Evolutionary conservation across 495 filamentous ascomycete genomes (phyloP).

Genomic region (Penicillium maclennaniae): DNA sequence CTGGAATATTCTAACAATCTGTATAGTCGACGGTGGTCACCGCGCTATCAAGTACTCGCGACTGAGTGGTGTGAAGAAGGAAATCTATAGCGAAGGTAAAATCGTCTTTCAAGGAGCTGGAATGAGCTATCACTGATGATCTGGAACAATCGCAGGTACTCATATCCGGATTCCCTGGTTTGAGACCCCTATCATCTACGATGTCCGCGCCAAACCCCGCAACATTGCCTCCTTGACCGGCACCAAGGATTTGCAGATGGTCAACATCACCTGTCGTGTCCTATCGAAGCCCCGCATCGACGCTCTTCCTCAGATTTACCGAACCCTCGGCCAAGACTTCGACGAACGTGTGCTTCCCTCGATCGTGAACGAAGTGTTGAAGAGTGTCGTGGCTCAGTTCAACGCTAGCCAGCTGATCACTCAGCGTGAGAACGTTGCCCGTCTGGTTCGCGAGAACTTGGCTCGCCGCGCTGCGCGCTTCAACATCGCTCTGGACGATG

Average conservation of each 20-base stretch:
- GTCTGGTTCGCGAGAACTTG: constrained; percentile 88
- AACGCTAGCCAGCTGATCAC: constrained; percentile 98
- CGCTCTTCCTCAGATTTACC: constrained; percentile 92
- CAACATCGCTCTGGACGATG: constrained; percentile 96
- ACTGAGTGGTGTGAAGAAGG: constrained; percentile 88
- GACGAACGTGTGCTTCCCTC: constrained; percentile 95
- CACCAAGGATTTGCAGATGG: constrained; percentile 99
- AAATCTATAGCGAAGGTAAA: constrained; percentile 93
- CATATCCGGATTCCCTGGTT: constrained; percentile 94
- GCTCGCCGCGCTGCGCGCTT: constrained; percentile 87
- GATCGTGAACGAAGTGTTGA: constrained; percentile 97
- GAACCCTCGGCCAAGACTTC: constrained; percentile 92
- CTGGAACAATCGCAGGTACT: constrained; percentile 59
- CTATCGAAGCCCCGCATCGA: constrained; percentile 85
- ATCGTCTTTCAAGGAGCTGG: neutral
- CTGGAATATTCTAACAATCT: constrained; percentile 2
- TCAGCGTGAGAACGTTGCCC: constrained; percentile 92
- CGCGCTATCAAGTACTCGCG: constrained; percentile 98
- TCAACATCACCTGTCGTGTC: constrained; percentile 99
- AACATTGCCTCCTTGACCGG: constrained; percentile 96
- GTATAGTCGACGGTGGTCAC: constrained; percentile 96
- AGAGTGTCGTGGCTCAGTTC: constrained; percentile 98
- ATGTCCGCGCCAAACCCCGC: constrained; percentile 94
- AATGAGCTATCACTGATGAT: constrained; percentile 17
- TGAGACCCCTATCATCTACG: constrained; percentile 93